These are phyloP conservation scores for Globisporangium viniferum DNA, from an alignment of 352 stramenopile genomes.

Conservation along the genomic window DNA sequence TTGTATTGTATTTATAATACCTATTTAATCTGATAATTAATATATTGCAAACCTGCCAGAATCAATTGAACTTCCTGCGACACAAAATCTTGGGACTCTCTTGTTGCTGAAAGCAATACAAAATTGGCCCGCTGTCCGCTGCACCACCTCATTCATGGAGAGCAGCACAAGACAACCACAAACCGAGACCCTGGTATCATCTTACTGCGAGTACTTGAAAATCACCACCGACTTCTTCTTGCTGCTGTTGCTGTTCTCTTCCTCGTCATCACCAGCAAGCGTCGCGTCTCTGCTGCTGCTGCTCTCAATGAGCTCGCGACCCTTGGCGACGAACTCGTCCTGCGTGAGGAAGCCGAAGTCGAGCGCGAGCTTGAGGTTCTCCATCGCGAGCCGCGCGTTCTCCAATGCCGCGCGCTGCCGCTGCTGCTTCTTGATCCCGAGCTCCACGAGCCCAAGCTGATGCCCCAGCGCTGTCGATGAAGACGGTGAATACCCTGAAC, in stretches of 20 bases:
- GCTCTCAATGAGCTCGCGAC: constrained; percentile 1
- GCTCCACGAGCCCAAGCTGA: background rate
- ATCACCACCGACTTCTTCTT: background rate
- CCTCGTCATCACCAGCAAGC: no score
- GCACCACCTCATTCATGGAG: no score
- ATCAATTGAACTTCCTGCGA: background rate
- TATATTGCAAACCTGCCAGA: background rate
- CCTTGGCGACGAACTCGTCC: constrained; percentile 8
- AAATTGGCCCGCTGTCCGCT: no score
- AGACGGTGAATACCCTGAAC: background rate
- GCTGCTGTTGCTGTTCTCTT: no score
- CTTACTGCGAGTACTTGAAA: background rate
- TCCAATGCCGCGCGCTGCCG: background rate
- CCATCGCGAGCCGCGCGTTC: background rate
- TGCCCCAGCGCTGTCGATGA: background rate
- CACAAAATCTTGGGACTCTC: no score
- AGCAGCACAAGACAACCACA: no score
- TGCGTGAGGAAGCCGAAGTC: constrained; percentile 2
- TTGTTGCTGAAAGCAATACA: no score
- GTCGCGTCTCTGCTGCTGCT: background rate
- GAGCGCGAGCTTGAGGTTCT: constrained; percentile 9
- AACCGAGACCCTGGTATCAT: no score
- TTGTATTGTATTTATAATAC: background rate
- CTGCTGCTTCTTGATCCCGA: constrained; percentile 32
- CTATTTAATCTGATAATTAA: background rate